These are phyloP conservation scores for Cucurbita ficifolia DNA, from an alignment of 306 rosid species.

Conservation along the genomic window DNA sequence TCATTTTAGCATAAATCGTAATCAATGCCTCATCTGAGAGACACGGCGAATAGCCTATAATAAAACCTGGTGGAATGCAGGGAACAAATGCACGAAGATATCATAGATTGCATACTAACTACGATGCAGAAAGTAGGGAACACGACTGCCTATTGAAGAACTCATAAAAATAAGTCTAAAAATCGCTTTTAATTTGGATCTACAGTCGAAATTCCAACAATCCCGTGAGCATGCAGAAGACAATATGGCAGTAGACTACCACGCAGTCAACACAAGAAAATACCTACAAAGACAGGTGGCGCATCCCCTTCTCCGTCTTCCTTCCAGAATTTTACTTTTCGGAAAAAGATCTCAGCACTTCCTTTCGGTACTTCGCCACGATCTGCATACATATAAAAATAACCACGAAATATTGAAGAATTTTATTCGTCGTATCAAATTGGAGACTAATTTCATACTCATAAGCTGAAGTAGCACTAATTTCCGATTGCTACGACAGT, in stretches of 20 bases:
- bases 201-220: background rate
- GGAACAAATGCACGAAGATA: background rate
- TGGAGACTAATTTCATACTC: background rate
- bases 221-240: background rate
- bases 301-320: constrained; percentile 84
- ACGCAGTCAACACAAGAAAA: constrained; percentile 12
- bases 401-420: background rate
- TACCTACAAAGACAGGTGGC: constrained; percentile 90
- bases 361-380: constrained; percentile 76
- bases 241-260: background rate
- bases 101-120: background rate
- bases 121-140: background rate
- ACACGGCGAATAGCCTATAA: background rate
- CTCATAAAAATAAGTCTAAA: background rate
- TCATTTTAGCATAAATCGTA: background rate
- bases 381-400: constrained; percentile 35
- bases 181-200: background rate
- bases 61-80: background rate
- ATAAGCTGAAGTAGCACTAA: background rate
- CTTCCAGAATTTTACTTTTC: constrained; percentile 84
- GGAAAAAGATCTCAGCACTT: constrained; percentile 75
- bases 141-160: background rate
- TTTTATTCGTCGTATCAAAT: background rate
- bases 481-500: background rate
- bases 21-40: background rate